Conservation (phyloP, 331 rosid species). For the Erythrophleum ivorense region DNA sequence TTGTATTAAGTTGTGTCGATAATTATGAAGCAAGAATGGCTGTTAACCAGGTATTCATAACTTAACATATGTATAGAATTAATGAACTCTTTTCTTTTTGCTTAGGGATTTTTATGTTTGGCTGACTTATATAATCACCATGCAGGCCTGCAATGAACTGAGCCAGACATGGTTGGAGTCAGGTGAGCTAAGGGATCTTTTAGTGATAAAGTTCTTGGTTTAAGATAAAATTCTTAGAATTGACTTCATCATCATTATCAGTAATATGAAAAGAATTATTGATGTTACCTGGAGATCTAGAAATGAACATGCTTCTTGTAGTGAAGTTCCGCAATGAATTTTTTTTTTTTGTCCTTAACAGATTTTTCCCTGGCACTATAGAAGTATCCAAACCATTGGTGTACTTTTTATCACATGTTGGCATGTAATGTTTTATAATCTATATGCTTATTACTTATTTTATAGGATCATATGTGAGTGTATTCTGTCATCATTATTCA, state of each 20-base stretch:
- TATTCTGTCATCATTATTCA: constrained; percentile 17
- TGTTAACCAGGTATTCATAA: constrained; percentile 82
- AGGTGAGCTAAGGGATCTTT: constrained; percentile 52
- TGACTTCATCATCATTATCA: constrained; percentile 25
- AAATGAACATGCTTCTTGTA: constrained; percentile 21
- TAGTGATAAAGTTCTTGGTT: constrained; percentile 7
- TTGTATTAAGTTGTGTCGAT: constrained; percentile 96
- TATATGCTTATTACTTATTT: constrained; percentile 6
- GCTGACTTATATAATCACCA: constrained; percentile 30
- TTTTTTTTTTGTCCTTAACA: neutral
- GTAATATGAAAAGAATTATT: constrained; percentile 24
- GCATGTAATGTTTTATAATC: constrained; percentile 13
- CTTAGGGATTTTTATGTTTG: constrained; percentile 25
- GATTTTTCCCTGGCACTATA: neutral
- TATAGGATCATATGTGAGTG: constrained; percentile 11
- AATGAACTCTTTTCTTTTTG: constrained; percentile 17
- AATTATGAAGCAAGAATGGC: constrained; percentile 99
- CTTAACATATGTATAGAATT: neutral
- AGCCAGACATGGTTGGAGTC: constrained; percentile 98
- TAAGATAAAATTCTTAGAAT: constrained; percentile 34
- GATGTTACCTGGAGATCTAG: constrained; percentile 7
- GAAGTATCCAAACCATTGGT: constrained; percentile 24
- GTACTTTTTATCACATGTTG: neutral
- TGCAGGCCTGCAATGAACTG: constrained; percentile 96
- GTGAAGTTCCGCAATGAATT: constrained; percentile 7